A percentile compares a stretch with the other conserved stretches of the same genome.
phyloP scores from a whole-genome alignment of 2,329 filamentous ascomycete species.

The Diaporthe nobilis region DNA sequence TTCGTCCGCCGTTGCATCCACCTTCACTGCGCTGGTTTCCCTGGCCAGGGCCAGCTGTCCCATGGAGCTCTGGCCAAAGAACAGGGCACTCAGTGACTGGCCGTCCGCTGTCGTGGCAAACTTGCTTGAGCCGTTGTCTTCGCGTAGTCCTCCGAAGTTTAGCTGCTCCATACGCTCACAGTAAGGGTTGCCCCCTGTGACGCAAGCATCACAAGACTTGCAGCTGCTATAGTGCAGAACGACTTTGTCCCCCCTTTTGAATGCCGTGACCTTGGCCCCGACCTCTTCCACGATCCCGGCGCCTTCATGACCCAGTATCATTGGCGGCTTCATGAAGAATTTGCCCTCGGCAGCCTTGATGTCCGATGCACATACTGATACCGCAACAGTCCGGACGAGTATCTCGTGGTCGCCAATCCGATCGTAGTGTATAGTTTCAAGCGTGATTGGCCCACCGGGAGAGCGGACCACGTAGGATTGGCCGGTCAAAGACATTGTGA shows the following conservation, averaged over 20 bases:
- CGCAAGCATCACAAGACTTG: slow-evolving; percentile 29
- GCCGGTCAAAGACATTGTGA: slow-evolving; percentile 22
- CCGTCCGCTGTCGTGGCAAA: slow-evolving; percentile 18
- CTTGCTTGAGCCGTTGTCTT: slow-evolving; percentile 12
- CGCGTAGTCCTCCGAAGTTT: slow-evolving; percentile 31
- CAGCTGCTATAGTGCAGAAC: slow-evolving; percentile 38
- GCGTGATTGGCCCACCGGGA: slow-evolving; percentile 6
- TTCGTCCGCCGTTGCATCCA: slow-evolving; percentile 31
- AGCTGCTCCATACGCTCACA: slow-evolving; percentile 26
- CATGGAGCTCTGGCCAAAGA: slow-evolving; percentile 41
- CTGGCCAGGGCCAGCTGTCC: slow-evolving; percentile 30
- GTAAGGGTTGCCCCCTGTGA: slow-evolving; percentile 17
- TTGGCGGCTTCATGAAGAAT: slow-evolving; percentile 36
- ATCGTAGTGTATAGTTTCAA: slow-evolving; percentile 33
- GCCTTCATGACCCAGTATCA: slow-evolving; percentile 43
- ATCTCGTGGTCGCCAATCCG: slow-evolving; percentile 27
- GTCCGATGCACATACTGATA: slow-evolving; percentile 37
- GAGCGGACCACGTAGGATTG: slow-evolving; percentile 36
- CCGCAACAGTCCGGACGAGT: slow-evolving; percentile 29
- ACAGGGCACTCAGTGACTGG: slow-evolving; percentile 8
- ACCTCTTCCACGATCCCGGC: slow-evolving; percentile 43
- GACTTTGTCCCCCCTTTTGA: slow-evolving; percentile 44
- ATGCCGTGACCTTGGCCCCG: slow-evolving; percentile 40
- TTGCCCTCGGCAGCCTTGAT: slow-evolving; percentile 35
- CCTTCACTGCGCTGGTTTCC: slow-evolving; percentile 37